Evolutionary conservation across 2,329 filamentous ascomycete genomes (phyloP).

Genomic region (Talaromyces sp.): DNA sequence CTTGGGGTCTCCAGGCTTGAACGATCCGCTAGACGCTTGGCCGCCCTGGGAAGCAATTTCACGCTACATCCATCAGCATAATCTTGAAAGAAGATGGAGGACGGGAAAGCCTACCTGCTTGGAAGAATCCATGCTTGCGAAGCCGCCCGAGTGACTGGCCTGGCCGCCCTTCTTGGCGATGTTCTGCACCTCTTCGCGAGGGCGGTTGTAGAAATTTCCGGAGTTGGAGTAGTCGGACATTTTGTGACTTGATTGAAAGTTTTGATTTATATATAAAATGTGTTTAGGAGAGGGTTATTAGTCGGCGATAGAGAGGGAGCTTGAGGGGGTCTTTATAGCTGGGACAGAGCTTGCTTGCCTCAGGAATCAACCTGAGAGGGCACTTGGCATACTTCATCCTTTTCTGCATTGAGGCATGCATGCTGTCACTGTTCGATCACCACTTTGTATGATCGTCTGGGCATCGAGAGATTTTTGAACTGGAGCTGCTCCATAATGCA

Average conservation of each 20-base stretch:
- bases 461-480: not conserved
- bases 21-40: conserved; percentile 18
- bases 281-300: too few relatives aligned
- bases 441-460: not conserved
- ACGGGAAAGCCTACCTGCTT: conserved; percentile 3
- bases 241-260: not conserved
- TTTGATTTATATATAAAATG: too few relatives aligned
- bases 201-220: conserved; percentile 52
- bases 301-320: too few relatives aligned
- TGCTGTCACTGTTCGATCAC: conserved; percentile 1
- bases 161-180: conserved; percentile 51
- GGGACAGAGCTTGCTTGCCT: not conserved
- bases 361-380: not conserved
- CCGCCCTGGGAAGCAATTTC: conserved; percentile 20
- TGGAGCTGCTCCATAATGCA: too few relatives aligned
- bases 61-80: conserved; percentile 6
- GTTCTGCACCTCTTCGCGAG: conserved; percentile 48
- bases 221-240: conserved; percentile 39
- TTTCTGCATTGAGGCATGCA: not conserved
- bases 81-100: too few relatives aligned
- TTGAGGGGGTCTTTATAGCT: not conserved
- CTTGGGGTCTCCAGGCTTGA: conserved; percentile 19
- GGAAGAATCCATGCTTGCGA: conserved; percentile 28
- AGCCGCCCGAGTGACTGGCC: conserved; percentile 37
- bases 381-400: conserved; percentile 6